Evolutionary conservation across 805 yeast genomes (phyloP).

Genomic region (Lipomyces chichibuensis): DNA sequence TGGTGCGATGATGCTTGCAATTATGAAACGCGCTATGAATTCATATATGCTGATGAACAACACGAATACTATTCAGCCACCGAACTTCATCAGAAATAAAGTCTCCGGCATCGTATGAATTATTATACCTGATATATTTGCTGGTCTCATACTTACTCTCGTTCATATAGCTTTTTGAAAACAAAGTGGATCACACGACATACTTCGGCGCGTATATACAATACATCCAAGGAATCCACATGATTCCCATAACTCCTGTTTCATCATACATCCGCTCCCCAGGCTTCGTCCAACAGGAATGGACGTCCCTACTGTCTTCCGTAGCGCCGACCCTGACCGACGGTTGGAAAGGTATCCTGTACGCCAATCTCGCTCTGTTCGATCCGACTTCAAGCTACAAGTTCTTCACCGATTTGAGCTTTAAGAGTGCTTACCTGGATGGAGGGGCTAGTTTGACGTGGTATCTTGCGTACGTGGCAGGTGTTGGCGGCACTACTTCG

Average conservation of each 20-base stretch:
- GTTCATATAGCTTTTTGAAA: constrained; percentile 54
- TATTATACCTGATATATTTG: not conserved
- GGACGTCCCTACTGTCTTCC: constrained; percentile 54
- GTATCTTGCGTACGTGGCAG: constrained; percentile 74
- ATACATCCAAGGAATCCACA: constrained; percentile 77
- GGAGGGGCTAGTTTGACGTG: constrained; percentile 86
- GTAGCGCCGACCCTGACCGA: constrained; percentile 51
- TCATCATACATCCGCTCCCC: constrained; percentile 60
- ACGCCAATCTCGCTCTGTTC: constrained; percentile 71
- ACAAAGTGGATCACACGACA: constrained; percentile 72
- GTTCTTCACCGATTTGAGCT: constrained; percentile 61
- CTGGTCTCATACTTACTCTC: not conserved
- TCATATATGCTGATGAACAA: constrained; percentile 56
- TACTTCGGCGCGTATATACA: constrained; percentile 65
- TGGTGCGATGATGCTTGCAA: constrained; percentile 61
- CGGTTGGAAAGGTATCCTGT: constrained; percentile 67
- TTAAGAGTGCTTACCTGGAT: constrained; percentile 64
- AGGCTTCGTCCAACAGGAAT: constrained; percentile 57
- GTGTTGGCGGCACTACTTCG: constrained; percentile 6
- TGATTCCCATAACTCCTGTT: constrained; percentile 72
- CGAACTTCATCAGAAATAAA: constrained; percentile 56
- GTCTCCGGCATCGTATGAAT: constrained; percentile 59
- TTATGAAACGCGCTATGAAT: constrained; percentile 59
- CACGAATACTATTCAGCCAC: constrained; percentile 57
- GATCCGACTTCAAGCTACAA: constrained; percentile 67